A percentile compares a stretch with the other conserved stretches of the same genome.
Evolutionary conservation across 768 basidiomycete species (phyloP).

Genomic region (Trametopsis cervina): DNA sequence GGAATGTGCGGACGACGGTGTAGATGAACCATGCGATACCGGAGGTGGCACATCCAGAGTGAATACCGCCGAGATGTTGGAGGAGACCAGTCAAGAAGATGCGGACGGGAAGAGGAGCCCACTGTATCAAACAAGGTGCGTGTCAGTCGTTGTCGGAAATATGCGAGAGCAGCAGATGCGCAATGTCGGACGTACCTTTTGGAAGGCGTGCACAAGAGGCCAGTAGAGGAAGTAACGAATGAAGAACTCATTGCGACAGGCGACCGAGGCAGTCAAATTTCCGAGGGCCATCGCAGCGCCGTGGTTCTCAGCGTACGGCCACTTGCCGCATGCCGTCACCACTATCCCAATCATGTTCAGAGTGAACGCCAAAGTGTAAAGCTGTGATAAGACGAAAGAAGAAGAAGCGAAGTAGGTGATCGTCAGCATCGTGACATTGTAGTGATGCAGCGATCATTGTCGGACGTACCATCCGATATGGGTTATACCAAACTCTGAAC

Average conservation of each 20-base stretch:
- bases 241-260: constrained; percentile 79
- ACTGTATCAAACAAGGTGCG: constrained; percentile 30
- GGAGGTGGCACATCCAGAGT: constrained; percentile 70
- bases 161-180: background rate
- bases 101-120: constrained; percentile 68
- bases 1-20: constrained; percentile 53
- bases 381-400: too few relatives aligned
- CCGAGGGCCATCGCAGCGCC: constrained; percentile 68
- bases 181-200: constrained; percentile 46
- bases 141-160: background rate
- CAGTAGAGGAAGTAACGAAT: constrained; percentile 60
- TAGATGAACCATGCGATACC: constrained; percentile 65
- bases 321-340: constrained; percentile 51
- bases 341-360: constrained; percentile 55
- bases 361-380: constrained; percentile 50
- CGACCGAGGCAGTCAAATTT: constrained; percentile 63
- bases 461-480: constrained; percentile 8
- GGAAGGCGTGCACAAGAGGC: constrained; percentile 63
- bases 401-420: too few relatives aligned
- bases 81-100: constrained; percentile 67
- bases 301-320: constrained; percentile 59
- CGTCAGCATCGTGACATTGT: too few relatives aligned
- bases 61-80: constrained; percentile 75
- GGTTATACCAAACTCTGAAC: constrained; percentile 12
- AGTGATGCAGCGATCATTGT: too few relatives aligned